These are phyloP conservation scores for Prunus yedoensis DNA, from an alignment of 331 rosid species.

Conservation along the genomic window DNA sequence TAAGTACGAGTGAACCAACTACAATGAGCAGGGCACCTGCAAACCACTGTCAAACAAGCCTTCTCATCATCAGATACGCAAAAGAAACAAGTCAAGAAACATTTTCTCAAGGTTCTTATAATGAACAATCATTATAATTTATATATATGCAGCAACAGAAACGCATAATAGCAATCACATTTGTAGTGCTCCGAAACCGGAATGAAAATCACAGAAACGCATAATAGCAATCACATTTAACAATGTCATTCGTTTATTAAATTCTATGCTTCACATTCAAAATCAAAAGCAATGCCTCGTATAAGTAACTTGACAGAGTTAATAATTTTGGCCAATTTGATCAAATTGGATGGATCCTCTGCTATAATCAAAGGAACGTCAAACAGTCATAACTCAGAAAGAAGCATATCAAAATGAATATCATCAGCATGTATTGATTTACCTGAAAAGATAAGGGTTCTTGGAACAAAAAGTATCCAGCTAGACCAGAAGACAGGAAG, in stretches of 20 bases:
- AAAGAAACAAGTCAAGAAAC: not conserved
- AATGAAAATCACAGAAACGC: not conserved
- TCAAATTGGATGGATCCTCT: too few relatives aligned
- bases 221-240: not conserved
- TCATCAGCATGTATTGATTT: too few relatives aligned
- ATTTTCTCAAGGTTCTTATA: too few relatives aligned
- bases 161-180: not conserved
- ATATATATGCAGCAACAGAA: not conserved
- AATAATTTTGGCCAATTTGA: too few relatives aligned
- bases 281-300: not conserved
- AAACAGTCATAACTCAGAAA: too few relatives aligned
- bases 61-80: slow-evolving; percentile 28
- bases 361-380: too few relatives aligned
- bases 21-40: slow-evolving; percentile 85
- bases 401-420: too few relatives aligned
- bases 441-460: too few relatives aligned
- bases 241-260: not conserved
- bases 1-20: slow-evolving; percentile 65
- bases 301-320: not conserved
- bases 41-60: slow-evolving; percentile 60
- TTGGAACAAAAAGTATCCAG: too few relatives aligned
- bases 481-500: too few relatives aligned
- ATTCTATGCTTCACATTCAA: too few relatives aligned
- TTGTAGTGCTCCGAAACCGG: not conserved
- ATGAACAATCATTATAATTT: not conserved